phyloP scores from a whole-genome alignment of 1,139 yeast genomes.

The Pichia sp. region DNA sequence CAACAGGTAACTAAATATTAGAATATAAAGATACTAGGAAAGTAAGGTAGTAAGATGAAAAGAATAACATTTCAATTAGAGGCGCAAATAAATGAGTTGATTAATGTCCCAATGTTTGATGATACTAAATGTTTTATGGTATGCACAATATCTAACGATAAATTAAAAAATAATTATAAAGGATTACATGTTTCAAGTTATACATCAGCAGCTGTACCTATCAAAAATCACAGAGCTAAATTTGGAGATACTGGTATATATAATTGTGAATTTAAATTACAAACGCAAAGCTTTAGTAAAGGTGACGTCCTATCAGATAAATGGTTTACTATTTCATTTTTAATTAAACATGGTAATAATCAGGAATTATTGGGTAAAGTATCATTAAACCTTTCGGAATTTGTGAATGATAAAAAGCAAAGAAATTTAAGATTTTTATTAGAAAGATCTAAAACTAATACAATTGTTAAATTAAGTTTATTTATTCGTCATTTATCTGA shows the following conservation, averaged over 20 bases:
- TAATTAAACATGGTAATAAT: constrained; percentile 30
- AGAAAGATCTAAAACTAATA: constrained; percentile 74
- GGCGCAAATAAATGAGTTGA: constrained; percentile 59
- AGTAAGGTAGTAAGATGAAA: constrained; percentile 1
- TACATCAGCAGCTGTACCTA: constrained; percentile 24
- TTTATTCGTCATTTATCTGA: constrained; percentile 19
- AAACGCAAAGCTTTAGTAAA: constrained; percentile 34
- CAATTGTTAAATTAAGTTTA: constrained; percentile 52
- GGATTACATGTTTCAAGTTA: constrained; percentile 38
- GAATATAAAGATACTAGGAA: neutral
- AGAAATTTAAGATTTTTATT: constrained; percentile 58
- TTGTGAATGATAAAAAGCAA: constrained; percentile 49
- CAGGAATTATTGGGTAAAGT: constrained; percentile 56
- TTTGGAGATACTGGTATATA: constrained; percentile 36
- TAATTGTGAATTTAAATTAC: constrained; percentile 28
- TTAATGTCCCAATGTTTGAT: constrained; percentile 74
- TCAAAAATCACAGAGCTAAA: constrained; percentile 42
- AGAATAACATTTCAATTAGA: constrained; percentile 47
- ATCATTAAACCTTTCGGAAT: constrained; percentile 67
- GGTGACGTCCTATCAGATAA: constrained; percentile 30
- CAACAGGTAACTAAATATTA: too few relatives aligned
- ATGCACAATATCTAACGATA: constrained; percentile 33
- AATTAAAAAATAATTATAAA: constrained; percentile 28
- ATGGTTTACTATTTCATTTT: constrained; percentile 33
- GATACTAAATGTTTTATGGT: constrained; percentile 60